phyloP scores from a whole-genome alignment of 257 asterid genomes.

The Nyctanthes arbortristis region DNA sequence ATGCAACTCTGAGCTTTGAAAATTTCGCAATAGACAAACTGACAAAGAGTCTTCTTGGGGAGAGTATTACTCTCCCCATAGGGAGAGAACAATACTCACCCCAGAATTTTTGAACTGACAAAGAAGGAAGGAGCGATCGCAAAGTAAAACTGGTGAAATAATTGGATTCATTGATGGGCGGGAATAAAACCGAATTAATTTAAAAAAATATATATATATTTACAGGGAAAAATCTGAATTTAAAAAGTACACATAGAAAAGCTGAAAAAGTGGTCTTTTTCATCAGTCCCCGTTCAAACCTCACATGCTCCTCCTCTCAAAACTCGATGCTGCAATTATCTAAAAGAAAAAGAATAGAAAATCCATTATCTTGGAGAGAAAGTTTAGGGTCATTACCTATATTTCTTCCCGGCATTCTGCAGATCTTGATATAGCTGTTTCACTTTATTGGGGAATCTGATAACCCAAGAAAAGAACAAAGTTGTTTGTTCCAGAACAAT shows the following conservation, averaged over 20 bases:
- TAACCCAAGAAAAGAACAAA: conserved; percentile 24
- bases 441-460: conserved; percentile 20
- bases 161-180: conserved; percentile 38
- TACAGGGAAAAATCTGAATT: conserved; percentile 28
- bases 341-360: neutral
- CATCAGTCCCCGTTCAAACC: conserved; percentile 31
- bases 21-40: no score
- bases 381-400: conserved; percentile 11
- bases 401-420: conserved; percentile 23
- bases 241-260: conserved; percentile 11
- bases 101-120: neutral
- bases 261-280: conserved; percentile 5
- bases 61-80: no score
- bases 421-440: conserved; percentile 32
- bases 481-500: neutral
- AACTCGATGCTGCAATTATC: conserved; percentile 20
- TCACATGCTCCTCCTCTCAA: conserved; percentile 45
- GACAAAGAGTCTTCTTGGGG: no score
- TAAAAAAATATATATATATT: conserved; percentile 25
- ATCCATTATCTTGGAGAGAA: conserved; percentile 14
- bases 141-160: no score
- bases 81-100: conserved; percentile 42
- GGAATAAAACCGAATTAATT: conserved; percentile 37
- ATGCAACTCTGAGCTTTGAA: no score
- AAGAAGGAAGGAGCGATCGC: no score